Evolutionary conservation across 345 rosid genomes (phyloP), one percentile per base, ranked within the genome.

Genomic region (Conringia planisiliqua): DNA sequence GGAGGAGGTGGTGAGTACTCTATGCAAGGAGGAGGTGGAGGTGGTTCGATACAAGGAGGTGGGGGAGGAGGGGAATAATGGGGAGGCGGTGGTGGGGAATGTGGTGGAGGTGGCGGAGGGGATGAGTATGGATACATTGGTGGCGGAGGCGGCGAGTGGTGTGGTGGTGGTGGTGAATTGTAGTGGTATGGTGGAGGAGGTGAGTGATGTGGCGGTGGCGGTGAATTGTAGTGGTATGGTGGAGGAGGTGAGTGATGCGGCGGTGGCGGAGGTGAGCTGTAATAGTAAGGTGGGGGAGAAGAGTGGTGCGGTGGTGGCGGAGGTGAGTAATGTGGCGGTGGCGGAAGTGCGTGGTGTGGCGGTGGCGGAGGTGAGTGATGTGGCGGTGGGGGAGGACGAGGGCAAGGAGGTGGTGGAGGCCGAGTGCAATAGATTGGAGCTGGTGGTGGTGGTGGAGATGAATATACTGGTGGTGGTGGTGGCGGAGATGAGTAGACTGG

Each of bases 1-100:
- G 88, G 88, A 39, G 90, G 87, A 0, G 90, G 89, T 1, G 85
- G 86, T 30, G 86, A 63, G 60, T 83, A 80, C 62, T 77, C 83
- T 61, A 83, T 63, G 79, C 87, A 84, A 20, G 88, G 85, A 8
- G 89, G 86, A 1, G 91, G 84, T 12, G 90, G 85, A 13, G 85
- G 85, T 22, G 85, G 90, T 60, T 87, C 90, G 67, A 82, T 75
- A 79, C 88, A 87, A 17, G 88, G 85, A 8, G 79, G 82, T 6
- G 89, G 92, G 0, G 87, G 78, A 7, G 92, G 93, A 9, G 90
- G 82, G 11, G 60, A 62, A 38, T 62, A 61, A 11, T 58, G 60
- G 5, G 86, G 88, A 6, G 90, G 87, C 3, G 91, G 91, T 1
- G 89, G 88, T 6, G 90, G 80, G 22, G 82, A 68, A 40, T 64